Evolutionary conservation across 2,329 filamentous ascomycete genomes (phyloP), one percentile per base, ranked within the genome.

Genomic region (Massarina eburnea): DNA sequence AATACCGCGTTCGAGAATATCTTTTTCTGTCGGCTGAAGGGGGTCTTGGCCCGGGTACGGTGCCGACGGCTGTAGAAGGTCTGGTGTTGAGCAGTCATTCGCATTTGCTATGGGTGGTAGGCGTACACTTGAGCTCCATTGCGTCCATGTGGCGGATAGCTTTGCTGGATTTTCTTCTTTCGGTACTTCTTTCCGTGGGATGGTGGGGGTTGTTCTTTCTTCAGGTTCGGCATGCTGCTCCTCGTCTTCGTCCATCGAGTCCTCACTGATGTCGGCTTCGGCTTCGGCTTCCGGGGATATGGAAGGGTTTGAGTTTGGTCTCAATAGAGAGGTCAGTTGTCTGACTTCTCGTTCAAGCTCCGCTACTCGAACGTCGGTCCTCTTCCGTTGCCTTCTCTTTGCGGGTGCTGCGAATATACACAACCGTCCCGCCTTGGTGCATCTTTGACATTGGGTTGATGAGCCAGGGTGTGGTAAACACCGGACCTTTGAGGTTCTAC

Each of bases 361-460:
- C 21, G 67, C 64, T 5, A 70, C 66, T 15, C 67, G 54, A 8
- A 68, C 64, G 45, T 70, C 67, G 38, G 67, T 70, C 35, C 66
- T 59, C 30, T 70, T 70, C 5, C 66, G 55, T 39, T 69, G 67
- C 10, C 65, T 50, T 27, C 67, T 54, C 52, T 69, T 69, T 35
- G 59, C 61, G n/a, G 67, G 66, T 1, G 66, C 52, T 14, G 65
- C 64, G 49, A 70, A 70, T n/a, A 68, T 34, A 45, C 67, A 70
- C 10, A 51, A 34, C 41, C 55, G 54, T 12, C 59, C 62, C 20
- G 63, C 64, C 45, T 64, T 70, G 33, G 65, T 62, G 47, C 67
- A 70, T 48, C 67, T 54, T 37, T 69, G 65, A 33, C 67, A 70
- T 37, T 63, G 61, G 2, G 52, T 52, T 5, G 61, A 65, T 42